Evolutionary conservation across 306 rosid species (phyloP).

Genomic region (Cercis canadensis): DNA sequence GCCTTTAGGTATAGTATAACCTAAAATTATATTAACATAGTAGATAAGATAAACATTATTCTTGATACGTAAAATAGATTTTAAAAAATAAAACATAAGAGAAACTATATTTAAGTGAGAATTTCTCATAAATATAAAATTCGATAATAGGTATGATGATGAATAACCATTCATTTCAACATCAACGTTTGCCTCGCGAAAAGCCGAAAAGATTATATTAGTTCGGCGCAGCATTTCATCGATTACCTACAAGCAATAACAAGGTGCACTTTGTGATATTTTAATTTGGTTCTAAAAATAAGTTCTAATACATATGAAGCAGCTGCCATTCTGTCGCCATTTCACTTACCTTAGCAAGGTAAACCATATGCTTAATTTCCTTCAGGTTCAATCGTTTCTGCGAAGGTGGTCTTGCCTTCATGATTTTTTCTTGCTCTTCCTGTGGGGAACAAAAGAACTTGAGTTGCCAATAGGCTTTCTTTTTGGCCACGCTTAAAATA

Average conservation of each 20-base stretch:
- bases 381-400: conserved; percentile 38
- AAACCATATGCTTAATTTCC: conserved; percentile 56
- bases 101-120: not conserved
- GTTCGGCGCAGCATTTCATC: conserved; percentile 49
- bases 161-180: conserved; percentile 46
- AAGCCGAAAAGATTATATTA: conserved; percentile 42
- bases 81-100: too few relatives aligned
- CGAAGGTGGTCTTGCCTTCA: conserved; percentile 34
- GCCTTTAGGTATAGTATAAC: conserved; percentile 56
- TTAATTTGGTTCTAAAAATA: too few relatives aligned
- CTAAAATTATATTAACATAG: conserved; percentile 22
- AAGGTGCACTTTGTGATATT: too few relatives aligned
- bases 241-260: conserved; percentile 33
- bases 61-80: not conserved
- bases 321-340: too few relatives aligned
- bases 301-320: too few relatives aligned
- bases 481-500: too few relatives aligned
- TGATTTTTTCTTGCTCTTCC: conserved; percentile 59
- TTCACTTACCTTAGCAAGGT: conserved; percentile 44
- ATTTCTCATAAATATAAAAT: not conserved
- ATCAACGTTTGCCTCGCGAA: conserved; percentile 52
- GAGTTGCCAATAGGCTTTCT: too few relatives aligned
- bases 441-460: not conserved
- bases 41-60: too few relatives aligned
- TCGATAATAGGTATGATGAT: not conserved